These are phyloP conservation scores for Exobasidium cylindrosporum DNA, from an alignment of 1,284 basidiomycete genomes.

Conservation along the genomic window DNA sequence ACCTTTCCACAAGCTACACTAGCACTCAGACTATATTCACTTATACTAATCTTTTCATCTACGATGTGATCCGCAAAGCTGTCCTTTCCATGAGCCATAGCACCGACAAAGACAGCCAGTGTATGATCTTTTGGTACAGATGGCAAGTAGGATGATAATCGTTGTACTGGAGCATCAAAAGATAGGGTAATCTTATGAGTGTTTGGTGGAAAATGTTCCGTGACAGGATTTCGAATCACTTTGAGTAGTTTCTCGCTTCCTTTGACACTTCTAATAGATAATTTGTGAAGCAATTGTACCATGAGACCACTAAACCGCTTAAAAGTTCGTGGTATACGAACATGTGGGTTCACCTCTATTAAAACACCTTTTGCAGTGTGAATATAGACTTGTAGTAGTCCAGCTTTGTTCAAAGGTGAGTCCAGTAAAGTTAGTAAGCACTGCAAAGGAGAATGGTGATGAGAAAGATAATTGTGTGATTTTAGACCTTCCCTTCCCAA, in stretches of 20 bases:
- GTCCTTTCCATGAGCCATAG: constrained; percentile 67
- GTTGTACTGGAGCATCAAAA: constrained; percentile 77
- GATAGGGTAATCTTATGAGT: constrained; percentile 90
- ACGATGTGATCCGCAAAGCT: constrained; percentile 82
- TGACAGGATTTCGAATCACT: constrained; percentile 97
- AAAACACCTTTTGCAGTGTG: constrained; percentile 94
- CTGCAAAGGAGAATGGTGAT: constrained; percentile 56
- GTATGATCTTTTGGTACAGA: constrained; percentile 80
- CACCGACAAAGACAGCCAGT: constrained; percentile 92
- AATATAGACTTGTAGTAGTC: constrained; percentile 93
- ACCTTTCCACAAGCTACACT: constrained; percentile 95
- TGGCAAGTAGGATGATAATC: constrained; percentile 77
- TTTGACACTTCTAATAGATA: constrained; percentile 91
- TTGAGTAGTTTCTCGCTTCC: constrained; percentile 94
- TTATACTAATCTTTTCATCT: constrained; percentile 96
- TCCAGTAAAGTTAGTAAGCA: constrained; percentile 94
- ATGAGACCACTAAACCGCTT: constrained; percentile 98
- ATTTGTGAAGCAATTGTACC: constrained; percentile 93
- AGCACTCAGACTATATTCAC: constrained; percentile 88
- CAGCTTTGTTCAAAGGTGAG: constrained; percentile 96
- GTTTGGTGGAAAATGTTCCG: constrained; percentile 90
- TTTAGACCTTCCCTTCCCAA: not conserved
- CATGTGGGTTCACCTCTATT: constrained; percentile 97
- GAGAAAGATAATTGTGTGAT: not conserved
- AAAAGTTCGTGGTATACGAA: constrained; percentile 95